phyloP scores from a whole-genome alignment of 352 stramenopile species.

The Pythium biforme region DNA sequence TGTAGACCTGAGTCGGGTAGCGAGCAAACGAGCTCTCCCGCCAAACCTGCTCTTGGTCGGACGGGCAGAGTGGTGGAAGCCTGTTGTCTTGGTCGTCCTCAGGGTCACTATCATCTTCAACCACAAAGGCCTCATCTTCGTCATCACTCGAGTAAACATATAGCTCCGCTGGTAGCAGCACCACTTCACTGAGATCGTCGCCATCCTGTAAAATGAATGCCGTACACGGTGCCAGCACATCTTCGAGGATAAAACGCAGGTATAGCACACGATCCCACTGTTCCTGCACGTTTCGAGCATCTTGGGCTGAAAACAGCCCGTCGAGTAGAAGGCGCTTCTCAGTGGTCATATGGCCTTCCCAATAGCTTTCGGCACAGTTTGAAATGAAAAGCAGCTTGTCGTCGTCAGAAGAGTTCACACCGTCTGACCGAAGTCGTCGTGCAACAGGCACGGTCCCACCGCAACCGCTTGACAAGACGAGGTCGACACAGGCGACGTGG shows the following conservation, averaged over 20 bases:
- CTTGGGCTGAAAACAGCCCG: too few relatives aligned
- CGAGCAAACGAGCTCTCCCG: too few relatives aligned
- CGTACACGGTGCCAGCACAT: constrained; percentile 5
- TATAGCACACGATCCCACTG: constrained; percentile 6
- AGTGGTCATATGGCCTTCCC: too few relatives aligned
- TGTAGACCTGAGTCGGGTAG: neutral
- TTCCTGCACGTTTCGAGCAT: neutral
- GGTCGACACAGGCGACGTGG: constrained; percentile 5
- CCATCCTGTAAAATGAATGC: neutral
- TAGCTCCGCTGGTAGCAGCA: constrained; percentile 6
- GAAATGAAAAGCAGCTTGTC: too few relatives aligned
- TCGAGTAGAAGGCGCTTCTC: too few relatives aligned
- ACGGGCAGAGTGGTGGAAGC: too few relatives aligned
- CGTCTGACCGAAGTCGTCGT: neutral
- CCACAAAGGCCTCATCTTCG: neutral
- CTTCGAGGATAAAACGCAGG: constrained; percentile 9
- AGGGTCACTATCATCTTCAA: too few relatives aligned
- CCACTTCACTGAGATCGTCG: neutral
- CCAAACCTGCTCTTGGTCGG: neutral
- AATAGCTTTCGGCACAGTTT: too few relatives aligned
- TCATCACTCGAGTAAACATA: constrained; percentile 12
- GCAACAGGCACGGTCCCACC: neutral
- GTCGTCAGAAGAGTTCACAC: too few relatives aligned
- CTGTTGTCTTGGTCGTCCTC: too few relatives aligned
- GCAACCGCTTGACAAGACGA: neutral